phyloP scores from a whole-genome alignment of 2,329 filamentous ascomycete species.

The Neofusicoccum cordaticola region DNA sequence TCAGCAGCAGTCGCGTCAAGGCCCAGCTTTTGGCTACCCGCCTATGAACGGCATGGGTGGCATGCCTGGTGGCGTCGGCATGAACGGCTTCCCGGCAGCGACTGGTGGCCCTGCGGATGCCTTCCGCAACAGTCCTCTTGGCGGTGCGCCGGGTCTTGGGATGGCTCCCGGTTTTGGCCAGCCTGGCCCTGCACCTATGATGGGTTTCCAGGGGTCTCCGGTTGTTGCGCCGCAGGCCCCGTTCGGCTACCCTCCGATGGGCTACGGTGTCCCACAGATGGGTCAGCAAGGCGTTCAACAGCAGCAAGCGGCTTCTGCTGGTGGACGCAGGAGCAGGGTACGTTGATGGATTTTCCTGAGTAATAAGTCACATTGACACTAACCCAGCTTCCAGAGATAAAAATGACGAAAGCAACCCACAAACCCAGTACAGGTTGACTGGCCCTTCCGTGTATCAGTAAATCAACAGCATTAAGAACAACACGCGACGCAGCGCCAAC shows the following conservation, averaged over 20 bases:
- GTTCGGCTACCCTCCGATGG: slow-evolving; percentile 15
- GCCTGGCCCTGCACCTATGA: slow-evolving; percentile 10
- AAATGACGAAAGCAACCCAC: too few species aligned
- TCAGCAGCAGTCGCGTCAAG: slow-evolving; percentile 8
- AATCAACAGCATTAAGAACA: not conserved
- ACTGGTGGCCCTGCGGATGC: slow-evolving; percentile 11
- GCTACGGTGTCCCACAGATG: slow-evolving; percentile 10
- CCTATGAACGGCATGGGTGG: slow-evolving; percentile 16
- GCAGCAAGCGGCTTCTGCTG: not conserved
- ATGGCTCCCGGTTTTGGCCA: slow-evolving; percentile 13
- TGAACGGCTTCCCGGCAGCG: slow-evolving; percentile 12
- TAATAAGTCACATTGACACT: not conserved
- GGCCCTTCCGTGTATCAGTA: slow-evolving; percentile 1
- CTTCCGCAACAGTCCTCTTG: slow-evolving; percentile 11
- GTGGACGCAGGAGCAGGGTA: slow-evolving; percentile 15
- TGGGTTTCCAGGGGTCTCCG: slow-evolving; percentile 12
- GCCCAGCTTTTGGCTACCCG: slow-evolving; percentile 13
- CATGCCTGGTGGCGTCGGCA: slow-evolving; percentile 9
- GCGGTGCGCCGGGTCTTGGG: slow-evolving; percentile 12
- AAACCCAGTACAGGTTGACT: not conserved
- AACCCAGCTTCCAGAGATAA: not conserved
- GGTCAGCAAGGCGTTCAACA: slow-evolving; percentile 8
- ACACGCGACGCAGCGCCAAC: not conserved
- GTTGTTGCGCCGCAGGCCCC: slow-evolving; percentile 4
- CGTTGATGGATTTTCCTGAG: not conserved